These are phyloP conservation scores for Plasmodium fragile DNA, from an alignment of 169 alveolate species.

Conservation along the genomic window DNA sequence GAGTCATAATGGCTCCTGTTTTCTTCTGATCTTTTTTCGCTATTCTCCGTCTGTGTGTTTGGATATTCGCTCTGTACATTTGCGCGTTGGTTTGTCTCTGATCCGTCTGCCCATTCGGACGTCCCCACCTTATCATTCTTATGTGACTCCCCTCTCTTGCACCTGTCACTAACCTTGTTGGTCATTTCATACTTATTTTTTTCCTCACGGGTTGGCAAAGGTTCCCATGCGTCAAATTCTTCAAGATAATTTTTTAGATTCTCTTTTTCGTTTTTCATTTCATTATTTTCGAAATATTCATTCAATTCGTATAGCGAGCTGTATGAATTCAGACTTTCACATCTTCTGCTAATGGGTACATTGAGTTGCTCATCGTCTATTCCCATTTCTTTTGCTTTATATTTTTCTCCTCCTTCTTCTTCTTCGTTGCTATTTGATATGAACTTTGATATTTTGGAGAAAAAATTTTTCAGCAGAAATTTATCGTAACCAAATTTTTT, in stretches of 20 bases:
- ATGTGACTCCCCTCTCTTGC: neutral
- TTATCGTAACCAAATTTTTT: slow-evolving; percentile 35
- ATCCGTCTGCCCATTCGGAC: neutral
- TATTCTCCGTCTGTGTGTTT: neutral
- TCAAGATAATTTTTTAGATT: neutral
- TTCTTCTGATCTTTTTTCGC: neutral
- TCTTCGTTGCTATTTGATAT: slow-evolving; percentile 25
- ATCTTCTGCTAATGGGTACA: neutral
- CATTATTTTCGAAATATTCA: slow-evolving; percentile 14
- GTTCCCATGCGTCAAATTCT: neutral
- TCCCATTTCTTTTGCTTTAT: neutral
- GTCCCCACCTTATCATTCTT: neutral
- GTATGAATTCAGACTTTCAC: neutral
- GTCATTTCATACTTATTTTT: neutral
- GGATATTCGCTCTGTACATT: neutral
- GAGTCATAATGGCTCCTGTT: neutral
- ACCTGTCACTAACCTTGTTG: neutral
- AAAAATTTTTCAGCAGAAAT: slow-evolving; percentile 41
- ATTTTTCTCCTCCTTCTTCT: neutral
- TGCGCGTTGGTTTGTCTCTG: neutral
- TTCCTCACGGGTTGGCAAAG: neutral
- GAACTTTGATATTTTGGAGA: slow-evolving; percentile 25
- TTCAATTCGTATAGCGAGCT: slow-evolving; percentile 15
- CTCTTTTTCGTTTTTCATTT: neutral
- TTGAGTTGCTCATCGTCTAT: neutral